Base-by-base conservation (phyloP, 495 filamentous ascomycete genomes). In the Extremus antarcticus region DNA sequence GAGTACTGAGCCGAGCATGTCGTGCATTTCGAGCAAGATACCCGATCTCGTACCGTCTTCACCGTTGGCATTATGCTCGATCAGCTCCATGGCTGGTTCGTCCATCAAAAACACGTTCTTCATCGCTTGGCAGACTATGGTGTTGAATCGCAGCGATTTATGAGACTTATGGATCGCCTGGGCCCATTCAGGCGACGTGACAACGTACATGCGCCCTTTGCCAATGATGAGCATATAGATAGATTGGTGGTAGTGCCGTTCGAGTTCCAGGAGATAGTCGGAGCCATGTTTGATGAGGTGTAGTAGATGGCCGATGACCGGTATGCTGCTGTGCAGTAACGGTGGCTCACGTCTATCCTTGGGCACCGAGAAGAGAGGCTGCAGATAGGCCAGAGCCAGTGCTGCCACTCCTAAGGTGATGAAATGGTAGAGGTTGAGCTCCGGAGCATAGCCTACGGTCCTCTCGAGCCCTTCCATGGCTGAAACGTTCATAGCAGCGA, bases 271-370 rank as follows among this genome's bases (percentile, higher is more conserved):
- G 43, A 65, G 69, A 45, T 78, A 77, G 19, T 59, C 46, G 9
- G 67, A 39, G 3, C 76, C 76, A 51, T 73, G 45, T 2, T 56
- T 39, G 0, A 75, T 22, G 41, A 76, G 50, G 1, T 69, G 68
- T 20, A 77, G 38, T 15, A 76, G 45, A 57, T 78, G 76, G 13
- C 76, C 75, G 41, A 78, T 46, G 9, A 72, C 56, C 0, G 76
- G 76, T 19, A 79, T 70, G 17, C 32, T 45, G 11, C 57, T 60
- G 16, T 59, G 55, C 3, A 78, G 53, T 1, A 67, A 50, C 1
- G 73, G 73, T 7, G 76, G 76, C 60, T 79, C 76, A 17, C 69
- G 70, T 0, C 70, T 60, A 56, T 77, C 73, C 35, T 47, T 51
- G 8, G 16, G 20, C 11, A 39, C n/a, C 17, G 47, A 23, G 29